Conservation (phyloP, 2,329 filamentous ascomycete species). For the Botrytis paeoniae region DNA sequence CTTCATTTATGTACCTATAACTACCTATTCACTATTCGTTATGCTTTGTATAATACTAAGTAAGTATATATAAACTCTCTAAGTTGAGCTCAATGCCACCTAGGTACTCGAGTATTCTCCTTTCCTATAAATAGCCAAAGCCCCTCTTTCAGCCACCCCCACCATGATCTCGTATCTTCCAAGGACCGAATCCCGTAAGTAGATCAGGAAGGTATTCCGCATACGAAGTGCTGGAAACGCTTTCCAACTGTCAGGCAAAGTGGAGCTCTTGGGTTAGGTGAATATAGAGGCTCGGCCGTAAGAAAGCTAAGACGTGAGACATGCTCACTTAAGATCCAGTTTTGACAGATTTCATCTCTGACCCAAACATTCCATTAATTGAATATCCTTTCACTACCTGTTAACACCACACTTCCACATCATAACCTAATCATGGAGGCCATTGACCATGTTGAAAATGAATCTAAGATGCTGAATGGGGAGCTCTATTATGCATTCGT, state of each 20-base stretch:
- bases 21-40: background rate
- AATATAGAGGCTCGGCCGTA: background rate
- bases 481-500: conserved; percentile 74
- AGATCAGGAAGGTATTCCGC: background rate
- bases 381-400: background rate
- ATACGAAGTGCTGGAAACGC: background rate
- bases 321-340: background rate
- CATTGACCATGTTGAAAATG: conserved; percentile 48
- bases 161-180: background rate
- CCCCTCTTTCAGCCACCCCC: conserved; percentile 8
- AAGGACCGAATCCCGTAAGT: background rate
- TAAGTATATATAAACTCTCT: background rate
- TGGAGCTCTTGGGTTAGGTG: background rate
- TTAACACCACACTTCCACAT: background rate
- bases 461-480: conserved; percentile 58
- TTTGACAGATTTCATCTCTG: background rate
- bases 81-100: background rate
- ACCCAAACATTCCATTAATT: conserved; percentile 9
- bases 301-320: background rate
- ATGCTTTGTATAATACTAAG: background rate
- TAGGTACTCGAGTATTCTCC: background rate
- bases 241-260: background rate
- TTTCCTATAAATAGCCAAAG: background rate
- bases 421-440: conserved; percentile 23
- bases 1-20: no score